Conservation (phyloP, 139 green algal genomes). For the Chlorella vulgaris region DNA sequence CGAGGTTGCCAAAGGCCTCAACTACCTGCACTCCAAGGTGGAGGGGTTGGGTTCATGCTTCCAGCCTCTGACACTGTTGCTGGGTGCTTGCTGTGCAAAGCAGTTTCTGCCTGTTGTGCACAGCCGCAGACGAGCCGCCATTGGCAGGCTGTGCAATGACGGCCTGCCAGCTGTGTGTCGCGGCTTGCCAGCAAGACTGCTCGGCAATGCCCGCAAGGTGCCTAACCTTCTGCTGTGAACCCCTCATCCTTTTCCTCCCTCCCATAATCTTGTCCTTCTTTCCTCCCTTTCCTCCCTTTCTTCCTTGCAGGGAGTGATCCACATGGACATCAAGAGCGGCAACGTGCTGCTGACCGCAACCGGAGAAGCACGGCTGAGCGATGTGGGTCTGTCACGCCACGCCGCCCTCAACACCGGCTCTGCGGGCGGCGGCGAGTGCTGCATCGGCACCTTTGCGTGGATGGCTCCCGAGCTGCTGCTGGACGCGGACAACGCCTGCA, state of each 20-base stretch:
- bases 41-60: not conserved
- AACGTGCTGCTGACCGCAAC: slow-evolving; percentile 5
- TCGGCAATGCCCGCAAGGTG: no score
- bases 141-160: no score
- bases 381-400: not conserved
- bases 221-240: not conserved
- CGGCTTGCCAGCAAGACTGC: no score
- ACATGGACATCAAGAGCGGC: slow-evolving; percentile 3
- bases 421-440: not conserved
- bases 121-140: no score
- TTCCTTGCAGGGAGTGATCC: not conserved
- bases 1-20: slow-evolving; percentile 7
- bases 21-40: slow-evolving; percentile 12
- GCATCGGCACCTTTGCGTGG: not conserved
- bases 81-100: no score
- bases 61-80: not conserved
- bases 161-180: no score
- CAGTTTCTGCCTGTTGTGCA: no score
- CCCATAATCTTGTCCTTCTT: no score
- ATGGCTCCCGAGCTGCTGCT: not conserved
- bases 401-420: not conserved
- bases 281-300: not conserved
- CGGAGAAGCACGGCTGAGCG: not conserved
- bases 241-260: not conserved
- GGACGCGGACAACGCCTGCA: not conserved